phyloP scores from a whole-genome alignment of 1,284 basidiomycete genomes.

The Lentinula novae-zelandiae region DNA sequence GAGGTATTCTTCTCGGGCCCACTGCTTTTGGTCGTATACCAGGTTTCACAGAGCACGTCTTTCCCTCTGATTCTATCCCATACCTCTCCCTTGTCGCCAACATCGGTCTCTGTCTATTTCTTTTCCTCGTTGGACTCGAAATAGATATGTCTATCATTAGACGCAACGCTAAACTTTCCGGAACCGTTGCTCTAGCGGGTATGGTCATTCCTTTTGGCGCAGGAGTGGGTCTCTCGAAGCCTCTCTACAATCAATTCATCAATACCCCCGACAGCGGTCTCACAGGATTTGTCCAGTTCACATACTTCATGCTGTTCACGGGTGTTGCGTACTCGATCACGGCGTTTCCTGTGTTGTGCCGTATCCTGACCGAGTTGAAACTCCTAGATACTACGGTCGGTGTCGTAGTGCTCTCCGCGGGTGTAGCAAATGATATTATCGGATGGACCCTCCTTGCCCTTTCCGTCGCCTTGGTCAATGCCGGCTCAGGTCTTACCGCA shows the following conservation, averaged over 20 bases:
- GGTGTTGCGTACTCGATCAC: conserved; percentile 93
- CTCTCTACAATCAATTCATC: conserved; percentile 82
- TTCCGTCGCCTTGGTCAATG: conserved; percentile 88
- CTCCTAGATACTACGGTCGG: conserved; percentile 93
- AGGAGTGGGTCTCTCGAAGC: conserved; percentile 78
- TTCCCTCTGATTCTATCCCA: conserved; percentile 67
- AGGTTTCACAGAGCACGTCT: conserved; percentile 80
- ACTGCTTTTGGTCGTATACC: conserved; percentile 75
- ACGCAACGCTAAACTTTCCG: conserved; percentile 44
- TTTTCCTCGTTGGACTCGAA: conserved; percentile 87
- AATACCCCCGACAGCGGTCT: conserved; percentile 25
- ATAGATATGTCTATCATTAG: conserved; percentile 49
- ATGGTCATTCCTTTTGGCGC: conserved; percentile 82
- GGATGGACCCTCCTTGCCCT: conserved; percentile 80
- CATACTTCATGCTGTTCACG: conserved; percentile 92
- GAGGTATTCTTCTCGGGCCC: conserved; percentile 84
- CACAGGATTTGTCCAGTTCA: conserved; percentile 38
- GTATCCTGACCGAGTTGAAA: conserved; percentile 79
- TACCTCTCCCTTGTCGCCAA: conserved; percentile 90
- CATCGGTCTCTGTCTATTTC: conserved; percentile 89
- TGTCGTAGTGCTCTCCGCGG: conserved; percentile 88
- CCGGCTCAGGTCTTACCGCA: conserved; percentile 68
- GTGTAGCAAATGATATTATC: conserved; percentile 87
- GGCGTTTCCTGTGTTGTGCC: conserved; percentile 91
- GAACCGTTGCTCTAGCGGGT: conserved; percentile 55